phyloP scores from a whole-genome alignment of 2,329 filamentous ascomycete species.

The Cladosporium sp. region DNA sequence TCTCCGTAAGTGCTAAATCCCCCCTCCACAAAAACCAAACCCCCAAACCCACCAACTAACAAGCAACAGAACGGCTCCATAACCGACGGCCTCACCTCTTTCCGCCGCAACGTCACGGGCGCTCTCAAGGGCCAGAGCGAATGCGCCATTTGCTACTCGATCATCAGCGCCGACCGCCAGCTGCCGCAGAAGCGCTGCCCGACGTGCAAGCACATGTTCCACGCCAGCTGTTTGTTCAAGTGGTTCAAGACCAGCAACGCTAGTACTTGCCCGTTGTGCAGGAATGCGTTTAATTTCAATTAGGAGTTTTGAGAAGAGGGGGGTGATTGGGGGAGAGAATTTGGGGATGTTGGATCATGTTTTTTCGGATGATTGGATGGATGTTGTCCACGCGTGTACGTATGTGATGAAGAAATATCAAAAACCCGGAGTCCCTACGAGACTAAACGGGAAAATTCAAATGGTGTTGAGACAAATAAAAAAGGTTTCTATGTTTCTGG shows the following conservation, averaged over 20 bases:
- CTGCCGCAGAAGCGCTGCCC: slow-evolving; percentile 86
- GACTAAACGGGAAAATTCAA: no score
- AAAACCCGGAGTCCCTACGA: no score
- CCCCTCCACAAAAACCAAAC: neutral
- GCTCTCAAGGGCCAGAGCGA: slow-evolving; percentile 89
- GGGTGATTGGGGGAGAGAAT: neutral
- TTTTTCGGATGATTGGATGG: neutral
- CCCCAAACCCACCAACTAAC: slow-evolving; percentile 7
- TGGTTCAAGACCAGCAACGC: slow-evolving; percentile 96
- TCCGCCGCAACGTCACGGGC: slow-evolving; percentile 79
- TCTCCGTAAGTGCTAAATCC: slow-evolving; percentile 57
- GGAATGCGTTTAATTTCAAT: slow-evolving; percentile 73
- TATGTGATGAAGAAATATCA: no score
- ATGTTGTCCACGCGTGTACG: neutral
- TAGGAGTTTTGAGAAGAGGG: slow-evolving; percentile 20
- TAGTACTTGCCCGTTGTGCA: slow-evolving; percentile 86
- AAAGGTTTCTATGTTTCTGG: no score
- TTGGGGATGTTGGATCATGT: neutral
- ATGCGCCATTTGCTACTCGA: slow-evolving; percentile 94
- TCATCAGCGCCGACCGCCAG: slow-evolving; percentile 82
- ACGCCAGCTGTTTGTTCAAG: slow-evolving; percentile 83
- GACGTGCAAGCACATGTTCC: slow-evolving; percentile 93
- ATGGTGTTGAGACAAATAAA: no score
- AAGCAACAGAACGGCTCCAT: slow-evolving; percentile 66
- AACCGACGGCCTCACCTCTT: slow-evolving; percentile 79